Evolutionary conservation across 2,329 filamentous ascomycete genomes (phyloP).

Genomic region (Fusarium citri): DNA sequence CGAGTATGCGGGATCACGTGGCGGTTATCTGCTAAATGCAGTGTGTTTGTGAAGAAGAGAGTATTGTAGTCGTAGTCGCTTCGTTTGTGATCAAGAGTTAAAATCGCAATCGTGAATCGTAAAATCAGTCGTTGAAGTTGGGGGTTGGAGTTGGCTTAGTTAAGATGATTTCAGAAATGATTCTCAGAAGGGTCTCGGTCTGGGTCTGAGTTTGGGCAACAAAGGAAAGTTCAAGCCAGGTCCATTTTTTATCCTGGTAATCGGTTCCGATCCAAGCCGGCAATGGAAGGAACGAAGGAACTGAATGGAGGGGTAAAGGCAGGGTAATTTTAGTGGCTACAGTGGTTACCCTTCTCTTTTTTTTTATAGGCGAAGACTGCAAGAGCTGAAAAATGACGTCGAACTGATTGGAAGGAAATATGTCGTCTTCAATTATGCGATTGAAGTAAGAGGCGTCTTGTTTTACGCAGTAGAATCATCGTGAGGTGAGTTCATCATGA

Average conservation of each 20-base stretch:
- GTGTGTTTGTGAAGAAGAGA: not conserved
- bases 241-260: conserved; percentile 40
- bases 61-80: not conserved
- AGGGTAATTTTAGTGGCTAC: not conserved
- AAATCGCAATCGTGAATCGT: conserved; percentile 21
- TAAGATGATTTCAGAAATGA: conserved; percentile 35
- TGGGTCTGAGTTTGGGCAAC: conserved; percentile 4
- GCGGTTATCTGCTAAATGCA: conserved; percentile 19
- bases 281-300: conserved; percentile 27
- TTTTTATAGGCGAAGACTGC: conserved; percentile 13
- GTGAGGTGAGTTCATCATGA: conserved; percentile 25
- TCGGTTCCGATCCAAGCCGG: conserved; percentile 44
- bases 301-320: not conserved
- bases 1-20: conserved; percentile 42
- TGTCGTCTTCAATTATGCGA: not conserved
- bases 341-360: not conserved
- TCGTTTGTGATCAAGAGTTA: not conserved
- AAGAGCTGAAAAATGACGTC: conserved; percentile 39
- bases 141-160: conserved; percentile 17
- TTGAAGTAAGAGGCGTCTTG: conserved; percentile 5
- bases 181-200: conserved; percentile 21
- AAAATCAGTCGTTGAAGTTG: conserved; percentile 21
- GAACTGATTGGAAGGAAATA: conserved; percentile 4
- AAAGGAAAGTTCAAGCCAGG: conserved; percentile 24
- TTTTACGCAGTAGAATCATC: not conserved